Conservation (phyloP, 179 eudicot species). For the Gypsophila paniculata region DNA sequence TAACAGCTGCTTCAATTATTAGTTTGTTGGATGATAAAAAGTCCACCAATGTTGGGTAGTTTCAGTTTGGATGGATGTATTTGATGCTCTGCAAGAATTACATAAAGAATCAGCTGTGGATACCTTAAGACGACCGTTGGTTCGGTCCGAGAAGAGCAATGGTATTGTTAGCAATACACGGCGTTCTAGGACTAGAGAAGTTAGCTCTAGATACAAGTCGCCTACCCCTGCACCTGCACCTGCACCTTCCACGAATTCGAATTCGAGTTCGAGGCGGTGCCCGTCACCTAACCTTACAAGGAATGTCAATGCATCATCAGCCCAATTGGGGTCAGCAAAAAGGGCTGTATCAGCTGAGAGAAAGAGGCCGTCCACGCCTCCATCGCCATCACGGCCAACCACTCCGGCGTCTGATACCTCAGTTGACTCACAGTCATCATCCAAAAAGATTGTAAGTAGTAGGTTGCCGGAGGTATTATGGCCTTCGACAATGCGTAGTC, state of each 20-base stretch:
- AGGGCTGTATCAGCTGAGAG: slow-evolving; percentile 89
- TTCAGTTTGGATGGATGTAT: slow-evolving; percentile 75
- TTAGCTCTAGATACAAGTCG: slow-evolving; percentile 73
- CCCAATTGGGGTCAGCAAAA: slow-evolving; percentile 46
- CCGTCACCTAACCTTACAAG: slow-evolving; percentile 60
- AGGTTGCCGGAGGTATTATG: slow-evolving; percentile 69
- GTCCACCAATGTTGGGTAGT: slow-evolving; percentile 46
- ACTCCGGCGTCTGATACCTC: slow-evolving; percentile 68
- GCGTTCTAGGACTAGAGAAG: slow-evolving; percentile 53
- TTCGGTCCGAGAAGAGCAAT: slow-evolving; percentile 60
- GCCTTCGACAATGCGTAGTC: slow-evolving; percentile 96
- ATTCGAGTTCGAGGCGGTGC: slow-evolving; percentile 49
- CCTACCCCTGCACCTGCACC: slow-evolving; percentile 51
- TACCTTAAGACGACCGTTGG: slow-evolving; percentile 44
- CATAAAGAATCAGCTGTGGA: slow-evolving; percentile 49
- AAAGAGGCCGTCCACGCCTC: slow-evolving; percentile 68
- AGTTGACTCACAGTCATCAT: slow-evolving; percentile 38
- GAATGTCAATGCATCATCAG: slow-evolving; percentile 37
- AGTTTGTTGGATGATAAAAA: slow-evolving; percentile 29
- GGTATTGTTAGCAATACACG: slow-evolving; percentile 39
- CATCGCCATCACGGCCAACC: slow-evolving; percentile 52
- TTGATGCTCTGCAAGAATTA: slow-evolving; percentile 47
- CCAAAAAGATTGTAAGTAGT: slow-evolving; percentile 49
- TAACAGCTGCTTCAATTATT: slow-evolving; percentile 1
- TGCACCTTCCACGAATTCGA: slow-evolving; percentile 29